Evolutionary conservation across 495 filamentous ascomycete species (phyloP), one percentile per base, ranked within the genome.

Genomic region (Acidiella bohemica): DNA sequence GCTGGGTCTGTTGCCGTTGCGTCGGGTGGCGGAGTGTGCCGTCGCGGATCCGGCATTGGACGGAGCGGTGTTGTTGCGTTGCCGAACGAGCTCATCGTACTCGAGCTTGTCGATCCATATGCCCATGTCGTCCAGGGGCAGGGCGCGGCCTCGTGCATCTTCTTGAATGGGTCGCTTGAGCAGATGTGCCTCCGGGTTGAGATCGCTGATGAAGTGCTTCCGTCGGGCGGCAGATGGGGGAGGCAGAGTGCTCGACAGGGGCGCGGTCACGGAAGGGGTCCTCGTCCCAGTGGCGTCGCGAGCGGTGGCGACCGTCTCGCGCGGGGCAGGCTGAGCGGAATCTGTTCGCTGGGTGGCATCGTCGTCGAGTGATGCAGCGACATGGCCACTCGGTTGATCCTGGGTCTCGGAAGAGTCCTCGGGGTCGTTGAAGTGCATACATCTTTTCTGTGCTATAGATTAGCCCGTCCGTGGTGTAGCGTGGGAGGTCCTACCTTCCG

Each of bases 131-230:
- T 56, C 17, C 55, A 55, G 44, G 53, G 56, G 22, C 59, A 49
- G 36, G 52, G 64, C 19, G 59, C 63, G 10, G 56, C 61, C 24
- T 66, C 61, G 39, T 12, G 18, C 35, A 13, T 17, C 25, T 12
- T 24, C 23, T 6, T 32, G 27, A 3, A 18, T 22, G 13, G 26
- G 21, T 2, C 40, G 41, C n/a, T 41, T 22, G 2, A 68, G 58
- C 17, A 74, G 57, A 8, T 69, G 63, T 19, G 63, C 60, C 47
- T 71, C 67, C n/a, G 69, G 69, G 49, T 66, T 72, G 10, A 68
- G 38, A 32, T 73, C 68, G 18, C 69, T 68, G 14, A 71, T 54
- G 32, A 71, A 75, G n/a, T n/a, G n/a, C 1, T 63, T 53, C 22
- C 14, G 18, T 14, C 27, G 18, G 10, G 32, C 27, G 16, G 27